Evolutionary conservation across 345 rosid species (phyloP), one percentile per base, ranked within the genome.

Genomic region (Camelina neglecta): DNA sequence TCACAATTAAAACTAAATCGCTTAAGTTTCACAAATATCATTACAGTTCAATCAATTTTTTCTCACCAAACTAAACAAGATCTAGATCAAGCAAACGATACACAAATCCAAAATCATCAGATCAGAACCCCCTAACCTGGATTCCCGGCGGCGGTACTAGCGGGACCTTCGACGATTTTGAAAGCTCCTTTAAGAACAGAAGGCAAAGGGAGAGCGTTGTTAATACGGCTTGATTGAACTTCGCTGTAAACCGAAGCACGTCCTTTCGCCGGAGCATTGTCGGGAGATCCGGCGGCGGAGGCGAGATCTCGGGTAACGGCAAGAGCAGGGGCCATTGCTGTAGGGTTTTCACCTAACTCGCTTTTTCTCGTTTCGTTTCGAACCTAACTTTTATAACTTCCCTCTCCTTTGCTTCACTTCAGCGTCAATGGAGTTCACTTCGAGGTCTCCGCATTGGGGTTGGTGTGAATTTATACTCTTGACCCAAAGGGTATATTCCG

Each of bases 131-230:
- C 50, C 4, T 47, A 16, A 90, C 98, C 98, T 49, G 99, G 94
- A 78, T 86, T 93, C 36, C 99, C 99, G 13, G 99, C 94, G 58
- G 98, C 90, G 11, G 99, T 86, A 76, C 98, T 93, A 15, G 90
- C 85, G 11, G 94, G 90, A 8, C 98, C 98, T 8, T 96, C 90
- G 77, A 93, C 89, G 85, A 91, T 70, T 73, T 82, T 82, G 86
- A 91, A 90, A 24, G 93, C 80, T 44, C 73, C 83, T 60, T 61
- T 82, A 36, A 96, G 84, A 11, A 93, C 97, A 18, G 95, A 90
- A 75, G 99, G 99, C 35, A 93, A 79, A 65, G 93, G 89, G 68
- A 93, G 96, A 7, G 81, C 75, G 78, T 89, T 85, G 62, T 75
- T 90, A 16, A 96, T 91, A 48, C 98, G 97, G 75, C 90, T 85